Evolutionary conservation across 352 stramenopile species (phyloP), one percentile per base, ranked within the genome.

Genomic region (Hyaloperonospora brassicae): DNA sequence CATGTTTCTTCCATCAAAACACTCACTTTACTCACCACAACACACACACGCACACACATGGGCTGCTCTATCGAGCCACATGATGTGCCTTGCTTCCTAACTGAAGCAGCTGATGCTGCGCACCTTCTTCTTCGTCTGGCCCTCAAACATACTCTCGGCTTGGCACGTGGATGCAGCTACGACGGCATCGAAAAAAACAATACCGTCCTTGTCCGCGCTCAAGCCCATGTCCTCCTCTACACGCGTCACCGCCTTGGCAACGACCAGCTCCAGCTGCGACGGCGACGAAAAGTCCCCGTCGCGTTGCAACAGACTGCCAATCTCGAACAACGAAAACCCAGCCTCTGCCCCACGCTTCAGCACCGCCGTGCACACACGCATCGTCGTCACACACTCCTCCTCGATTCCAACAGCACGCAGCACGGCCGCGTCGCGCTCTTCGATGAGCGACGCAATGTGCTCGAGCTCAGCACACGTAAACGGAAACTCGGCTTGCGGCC

Each of bases 91-190:
- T 50, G 5, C 23, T 56, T 76, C 27, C 8, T 72, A 90, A 57
- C 70, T 88, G 66, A 93, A 89, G 65, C 78, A 89, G 59, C 83
- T 93, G 50, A 93, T 91, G 64, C 83, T 93, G 59, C 83, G 80
- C 46, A 90, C 83, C 68, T 91, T 93, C 59, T 87, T 88, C 73
- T 89, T 89, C 9, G 78, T 83, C 53, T 81, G 61, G 21, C 78
- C 62, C 10, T 70, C 68, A 44, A 89, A 80, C 77, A 91, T 61
- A 25, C 27, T 62, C 13, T 68, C 54, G 17, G 70, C 44, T 11
- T 70, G 68, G 23, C 59, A 41, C 42, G 61, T 55, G 10, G 79
- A 69, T 43, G 84, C 70, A 2, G 62, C 64, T 43, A 91, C 79
- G 27, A 93, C 61, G 9, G 66, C 72, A 49, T 87, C 70, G 35